Evolutionary conservation across 306 rosid species (phyloP).

Genomic region (Castanea sativa): DNA sequence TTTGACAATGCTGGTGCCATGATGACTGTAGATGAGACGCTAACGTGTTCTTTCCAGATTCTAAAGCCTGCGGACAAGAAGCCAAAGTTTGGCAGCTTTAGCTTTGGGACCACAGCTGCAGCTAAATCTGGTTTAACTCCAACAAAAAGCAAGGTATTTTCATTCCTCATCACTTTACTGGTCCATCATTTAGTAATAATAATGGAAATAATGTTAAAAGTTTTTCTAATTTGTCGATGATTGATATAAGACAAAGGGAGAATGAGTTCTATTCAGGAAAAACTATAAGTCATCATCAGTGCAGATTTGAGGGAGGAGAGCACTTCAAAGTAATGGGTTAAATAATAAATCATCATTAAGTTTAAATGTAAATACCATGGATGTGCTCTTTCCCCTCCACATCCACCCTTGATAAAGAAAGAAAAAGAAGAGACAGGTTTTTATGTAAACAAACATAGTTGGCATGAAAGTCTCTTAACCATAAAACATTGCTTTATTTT

Average conservation of each 20-base stretch:
- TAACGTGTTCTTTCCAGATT: conserved; percentile 79
- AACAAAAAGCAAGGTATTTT: conserved; percentile 48
- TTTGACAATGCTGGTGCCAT: conserved; percentile 91
- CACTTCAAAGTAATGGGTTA: background rate
- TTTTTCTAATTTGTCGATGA: background rate
- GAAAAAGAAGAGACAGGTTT: background rate
- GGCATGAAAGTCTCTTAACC: background rate
- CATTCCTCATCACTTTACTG: conserved; percentile 13
- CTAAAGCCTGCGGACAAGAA: conserved; percentile 67
- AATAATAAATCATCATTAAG: background rate
- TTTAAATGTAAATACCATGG: background rate
- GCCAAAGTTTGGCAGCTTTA: conserved; percentile 30
- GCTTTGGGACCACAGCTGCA: conserved; percentile 44
- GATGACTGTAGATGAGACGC: conserved; percentile 76
- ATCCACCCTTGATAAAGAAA: background rate
- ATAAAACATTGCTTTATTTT: background rate
- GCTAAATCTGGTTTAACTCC: conserved; percentile 31
- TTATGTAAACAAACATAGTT: background rate
- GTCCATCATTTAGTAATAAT: background rate
- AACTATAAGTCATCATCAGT: background rate
- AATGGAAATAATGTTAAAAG: background rate
- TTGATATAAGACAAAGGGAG: background rate
- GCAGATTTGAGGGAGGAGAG: background rate
- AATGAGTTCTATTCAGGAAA: conserved; percentile 2
- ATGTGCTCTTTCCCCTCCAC: background rate